These are phyloP conservation scores for Pezizomycotina sp. DNA, from an alignment of 2,329 filamentous ascomycete genomes.

Conservation along the genomic window DNA sequence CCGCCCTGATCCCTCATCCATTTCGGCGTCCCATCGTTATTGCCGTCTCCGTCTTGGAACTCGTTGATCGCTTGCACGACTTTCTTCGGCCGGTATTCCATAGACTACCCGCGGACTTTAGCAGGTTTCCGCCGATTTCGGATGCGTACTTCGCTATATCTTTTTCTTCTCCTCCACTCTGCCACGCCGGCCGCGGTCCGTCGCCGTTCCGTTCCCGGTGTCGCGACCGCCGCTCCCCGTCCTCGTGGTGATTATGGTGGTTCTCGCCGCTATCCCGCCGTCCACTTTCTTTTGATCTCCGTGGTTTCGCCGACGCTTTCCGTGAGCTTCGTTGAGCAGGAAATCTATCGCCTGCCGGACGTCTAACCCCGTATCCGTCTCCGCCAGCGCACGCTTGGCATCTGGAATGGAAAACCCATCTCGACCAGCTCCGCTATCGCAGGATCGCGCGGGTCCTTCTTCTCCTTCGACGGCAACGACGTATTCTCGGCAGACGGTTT, in stretches of 20 bases:
- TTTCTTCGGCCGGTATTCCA: slow-evolving; percentile 94
- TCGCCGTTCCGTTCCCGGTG: slow-evolving; percentile 34
- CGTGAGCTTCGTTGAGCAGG: slow-evolving; percentile 80
- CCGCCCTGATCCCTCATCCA: slow-evolving; percentile 71
- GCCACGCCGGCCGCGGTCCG: slow-evolving; percentile 20
- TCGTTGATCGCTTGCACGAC: slow-evolving; percentile 85
- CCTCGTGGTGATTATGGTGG: slow-evolving; percentile 36
- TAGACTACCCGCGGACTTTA: slow-evolving; percentile 86
- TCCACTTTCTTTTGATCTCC: slow-evolving; percentile 24
- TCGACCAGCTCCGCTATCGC: slow-evolving; percentile 80
- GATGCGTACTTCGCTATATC: slow-evolving; percentile 45
- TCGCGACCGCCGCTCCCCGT: slow-evolving; percentile 34
- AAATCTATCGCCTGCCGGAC: slow-evolving; percentile 77
- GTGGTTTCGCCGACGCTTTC: slow-evolving; percentile 34
- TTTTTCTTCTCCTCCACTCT: slow-evolving; percentile 21
- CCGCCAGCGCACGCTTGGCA: slow-evolving; percentile 60
- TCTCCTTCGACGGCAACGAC: slow-evolving; percentile 9
- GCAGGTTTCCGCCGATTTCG: slow-evolving; percentile 62
- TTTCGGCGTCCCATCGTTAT: slow-evolving; percentile 47
- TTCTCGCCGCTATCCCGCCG: slow-evolving; percentile 22
- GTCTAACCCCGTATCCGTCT: slow-evolving; percentile 63
- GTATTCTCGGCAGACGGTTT: slow-evolving; percentile 11
- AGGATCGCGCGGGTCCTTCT: slow-evolving; percentile 23
- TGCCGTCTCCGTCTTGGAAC: slow-evolving; percentile 60
- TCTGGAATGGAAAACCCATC: slow-evolving; percentile 80